Base-by-base conservation (phyloP, 352 stramenopile genomes). In the Lagenidium giganteum region DNA sequence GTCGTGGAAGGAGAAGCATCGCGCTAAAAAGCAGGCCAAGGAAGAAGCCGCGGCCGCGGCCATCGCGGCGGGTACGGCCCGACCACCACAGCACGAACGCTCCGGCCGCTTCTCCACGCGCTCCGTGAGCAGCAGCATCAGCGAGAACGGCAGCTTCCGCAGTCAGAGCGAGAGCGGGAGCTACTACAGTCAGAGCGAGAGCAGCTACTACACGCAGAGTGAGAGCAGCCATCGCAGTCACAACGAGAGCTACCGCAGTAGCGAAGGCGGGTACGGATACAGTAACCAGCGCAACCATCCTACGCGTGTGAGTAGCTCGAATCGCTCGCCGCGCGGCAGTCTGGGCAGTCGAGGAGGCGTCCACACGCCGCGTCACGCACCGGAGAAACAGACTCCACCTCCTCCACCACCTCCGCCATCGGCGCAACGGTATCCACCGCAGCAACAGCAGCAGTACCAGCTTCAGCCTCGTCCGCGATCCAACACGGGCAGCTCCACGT, bases 1-100 rank as follows among this genome's bases (percentile, higher is more conserved):
- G 34, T 42, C 39, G 13, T 62, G 53, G 53, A 56, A 57, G 24
- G 53, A 62, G 20, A 62, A 62, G 28, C 53, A 57, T 33, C 46
- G 47, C 47, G 53, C 51, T 13, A 62, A 62, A 25, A 62, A 62
- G 23, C 2, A 41, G 24, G 45, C 44, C 25, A 45, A 60, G 33
- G 42, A 60, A 45, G 46, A 61, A 17, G 47, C 47, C 14, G 40
- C 42, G 12, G 26, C 27, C 14, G 42, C 42, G 16, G 51, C 47
- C 28, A 42, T 40, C 33, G 51, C 51, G 14, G 47, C 44, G n/a
- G 51, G 40, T 23, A 38, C 51, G n/a, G 51, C 51, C 11, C 44
- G 40, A n/a, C 24, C 28, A 6, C 38, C 40, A 7, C 35, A 47
- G 23, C 34, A 47, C 16, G 39, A 41, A 7, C 50, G 50, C 17